A percentile compares a stretch with the other conserved stretches of the same genome.
phyloP scores from a whole-genome alignment of 345 rosid genomes.

The Acer saccharum region DNA sequence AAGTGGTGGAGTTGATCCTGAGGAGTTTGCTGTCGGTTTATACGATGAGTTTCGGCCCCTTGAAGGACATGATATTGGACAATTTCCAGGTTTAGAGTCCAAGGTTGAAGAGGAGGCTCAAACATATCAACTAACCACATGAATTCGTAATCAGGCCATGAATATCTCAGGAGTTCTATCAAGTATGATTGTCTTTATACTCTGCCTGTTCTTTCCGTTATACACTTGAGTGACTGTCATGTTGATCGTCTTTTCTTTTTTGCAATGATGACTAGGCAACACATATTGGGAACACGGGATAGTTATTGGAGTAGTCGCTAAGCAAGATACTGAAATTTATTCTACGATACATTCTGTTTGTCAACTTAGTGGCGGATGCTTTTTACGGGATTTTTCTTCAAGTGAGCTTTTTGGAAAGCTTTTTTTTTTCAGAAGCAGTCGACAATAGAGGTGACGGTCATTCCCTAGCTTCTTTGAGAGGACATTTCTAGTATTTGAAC shows the following conservation, averaged over 20 bases:
- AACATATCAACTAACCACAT: conserved; percentile 38
- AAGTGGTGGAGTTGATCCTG: conserved; percentile 47
- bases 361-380: not conserved
- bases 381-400: no score
- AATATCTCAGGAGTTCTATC: not conserved
- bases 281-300: not conserved
- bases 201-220: not conserved
- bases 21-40: conserved; percentile 72
- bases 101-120: conserved; percentile 24
- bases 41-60: conserved; percentile 54
- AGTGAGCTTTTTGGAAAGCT: not conserved
- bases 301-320: not conserved
- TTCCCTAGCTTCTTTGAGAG: not conserved
- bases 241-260: not conserved
- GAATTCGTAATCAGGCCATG: not conserved
- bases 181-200: not conserved
- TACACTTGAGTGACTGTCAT: not conserved
- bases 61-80: conserved; percentile 78
- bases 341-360: not conserved
- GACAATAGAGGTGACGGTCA: not conserved
- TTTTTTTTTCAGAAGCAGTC: not conserved
- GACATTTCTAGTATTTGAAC: not conserved
- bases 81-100: conserved; percentile 55
- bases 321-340: conserved; percentile 9
- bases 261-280: not conserved